Base-by-base conservation (phyloP, 176 grass and related monocot species). In the Aegilops longissima region DNA sequence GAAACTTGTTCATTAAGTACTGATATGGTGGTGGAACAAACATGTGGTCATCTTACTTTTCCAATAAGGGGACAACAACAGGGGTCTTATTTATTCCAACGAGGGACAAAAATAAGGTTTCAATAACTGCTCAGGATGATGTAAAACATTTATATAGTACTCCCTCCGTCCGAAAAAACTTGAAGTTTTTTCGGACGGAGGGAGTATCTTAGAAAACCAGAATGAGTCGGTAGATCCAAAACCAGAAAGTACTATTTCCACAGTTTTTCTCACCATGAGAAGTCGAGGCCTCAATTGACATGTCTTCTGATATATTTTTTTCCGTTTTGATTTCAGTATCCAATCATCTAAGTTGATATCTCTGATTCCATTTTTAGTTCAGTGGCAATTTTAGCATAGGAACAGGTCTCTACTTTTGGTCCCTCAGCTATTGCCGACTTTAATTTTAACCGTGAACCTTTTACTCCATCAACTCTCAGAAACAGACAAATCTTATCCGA, bases 321-420 rank as follows among this genome's bases (percentile, higher is more conserved):
- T 27, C 59, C 1, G 6, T 30, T n/a, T 84, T 64, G 18, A 27
- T 52, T 25, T 78, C 58, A 33, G 64, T 36, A 62, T 84, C 36
- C 62, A 49, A 52, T 52, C 72, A 42, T 83, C 63, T 35, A n/a
- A 42, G 71, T 82, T 88, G 71, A 69, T 88, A 44, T 88, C 42
- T 82, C 61, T 18, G 29, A 84, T 74, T 64, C 59, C 45, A 3
- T 18, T 5, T 56, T 82, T 33, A 59, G 63, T 82, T 66, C 59
- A 31, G n/a, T 42, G 42, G 11, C 42, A 66, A 66, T 38, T 51
- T 75, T 66, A 87, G 66, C 31, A 38, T 81, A 34, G 77, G 68
- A 39, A 38, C 34, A 73, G 5, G 70, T 52, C 49, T 38, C 38
- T 72, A 72, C 39, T 42, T 45, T 45, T 73, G 5, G 36, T 44